phyloP scores from a whole-genome alignment of 2,329 filamentous ascomycete genomes.

The Elsinoe necatrix region DNA sequence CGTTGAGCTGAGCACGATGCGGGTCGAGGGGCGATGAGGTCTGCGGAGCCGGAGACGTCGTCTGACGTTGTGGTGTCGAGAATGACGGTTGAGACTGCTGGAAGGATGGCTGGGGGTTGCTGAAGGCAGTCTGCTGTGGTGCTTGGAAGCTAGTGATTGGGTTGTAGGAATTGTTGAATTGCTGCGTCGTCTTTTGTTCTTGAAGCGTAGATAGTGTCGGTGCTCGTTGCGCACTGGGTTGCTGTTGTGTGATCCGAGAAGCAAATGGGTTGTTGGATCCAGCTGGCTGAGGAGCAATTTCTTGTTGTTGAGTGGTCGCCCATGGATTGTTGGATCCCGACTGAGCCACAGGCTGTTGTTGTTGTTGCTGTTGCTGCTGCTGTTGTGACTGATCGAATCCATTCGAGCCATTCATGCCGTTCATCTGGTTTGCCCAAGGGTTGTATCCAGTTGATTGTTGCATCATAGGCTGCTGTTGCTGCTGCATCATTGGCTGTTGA shows the following conservation, averaged over 20 bases:
- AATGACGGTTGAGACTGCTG: slow-evolving; percentile 39
- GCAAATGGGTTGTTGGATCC: slow-evolving; percentile 98
- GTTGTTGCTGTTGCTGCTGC: slow-evolving; percentile 48
- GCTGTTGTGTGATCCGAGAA: slow-evolving; percentile 52
- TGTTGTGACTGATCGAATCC: slow-evolving; percentile 52
- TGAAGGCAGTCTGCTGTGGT: slow-evolving; percentile 39
- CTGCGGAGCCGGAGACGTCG: neutral
- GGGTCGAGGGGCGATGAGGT: slow-evolving; percentile 40
- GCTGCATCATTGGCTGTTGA: slow-evolving; percentile 32
- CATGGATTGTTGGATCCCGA: slow-evolving; percentile 92
- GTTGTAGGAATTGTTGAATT: slow-evolving; percentile 46
- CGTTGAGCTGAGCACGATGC: slow-evolving; percentile 68
- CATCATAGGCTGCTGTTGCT: slow-evolving; percentile 46
- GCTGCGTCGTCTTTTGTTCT: slow-evolving; percentile 71
- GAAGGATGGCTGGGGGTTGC: slow-evolving; percentile 41
- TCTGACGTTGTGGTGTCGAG: slow-evolving; percentile 29
- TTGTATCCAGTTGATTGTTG: slow-evolving; percentile 53
- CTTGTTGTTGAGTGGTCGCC: slow-evolving; percentile 48
- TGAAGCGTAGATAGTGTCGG: slow-evolving; percentile 67
- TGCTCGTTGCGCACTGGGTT: slow-evolving; percentile 49
- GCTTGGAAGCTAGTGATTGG: slow-evolving; percentile 33
- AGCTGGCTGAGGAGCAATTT: slow-evolving; percentile 73
- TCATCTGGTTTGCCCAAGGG: slow-evolving; percentile 31
- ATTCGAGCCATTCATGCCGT: slow-evolving; percentile 32
- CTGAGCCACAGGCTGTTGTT: slow-evolving; percentile 56